These are phyloP conservation scores for Aleurites moluccanus DNA, from an alignment of 441 rosid genomes.

Conservation along the genomic window DNA sequence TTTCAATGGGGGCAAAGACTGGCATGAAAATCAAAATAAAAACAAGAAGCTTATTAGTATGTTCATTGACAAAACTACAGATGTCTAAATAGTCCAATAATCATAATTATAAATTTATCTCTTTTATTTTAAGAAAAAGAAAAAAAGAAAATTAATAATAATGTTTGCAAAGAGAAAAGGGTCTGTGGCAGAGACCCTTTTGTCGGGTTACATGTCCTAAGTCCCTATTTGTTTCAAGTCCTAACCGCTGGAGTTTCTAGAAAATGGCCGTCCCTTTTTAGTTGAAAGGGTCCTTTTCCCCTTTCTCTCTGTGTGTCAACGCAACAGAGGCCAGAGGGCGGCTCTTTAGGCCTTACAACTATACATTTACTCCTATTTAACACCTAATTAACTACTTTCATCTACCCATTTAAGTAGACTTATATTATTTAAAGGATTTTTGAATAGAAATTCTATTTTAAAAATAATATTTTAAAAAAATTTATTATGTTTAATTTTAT, in stretches of 20 bases:
- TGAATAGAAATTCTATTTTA: too few relatives aligned
- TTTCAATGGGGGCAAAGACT: too few relatives aligned
- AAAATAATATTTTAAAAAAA: too few relatives aligned
- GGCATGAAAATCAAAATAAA: too few relatives aligned
- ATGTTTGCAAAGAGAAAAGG: background rate
- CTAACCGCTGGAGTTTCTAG: background rate
- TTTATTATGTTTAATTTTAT: too few relatives aligned
- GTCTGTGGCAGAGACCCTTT: background rate
- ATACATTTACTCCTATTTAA: conserved; percentile 21
- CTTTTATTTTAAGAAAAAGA: background rate
- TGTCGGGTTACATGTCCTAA: conserved; percentile 25
- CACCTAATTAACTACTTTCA: background rate
- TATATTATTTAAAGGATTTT: too few relatives aligned
- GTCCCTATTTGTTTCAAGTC: background rate
- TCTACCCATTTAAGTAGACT: too few relatives aligned
- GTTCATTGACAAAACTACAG: too few relatives aligned
- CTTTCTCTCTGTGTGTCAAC: background rate
- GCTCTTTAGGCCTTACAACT: background rate
- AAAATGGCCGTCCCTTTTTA: background rate
- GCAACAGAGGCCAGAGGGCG: conserved; percentile 9
- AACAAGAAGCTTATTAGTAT: too few relatives aligned
- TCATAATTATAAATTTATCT: too few relatives aligned
- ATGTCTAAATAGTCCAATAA: too few relatives aligned
- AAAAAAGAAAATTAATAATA: background rate
- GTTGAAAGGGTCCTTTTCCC: background rate